phyloP scores from a whole-genome alignment of 129 eudicot genomes.

The Arctium lappa region DNA sequence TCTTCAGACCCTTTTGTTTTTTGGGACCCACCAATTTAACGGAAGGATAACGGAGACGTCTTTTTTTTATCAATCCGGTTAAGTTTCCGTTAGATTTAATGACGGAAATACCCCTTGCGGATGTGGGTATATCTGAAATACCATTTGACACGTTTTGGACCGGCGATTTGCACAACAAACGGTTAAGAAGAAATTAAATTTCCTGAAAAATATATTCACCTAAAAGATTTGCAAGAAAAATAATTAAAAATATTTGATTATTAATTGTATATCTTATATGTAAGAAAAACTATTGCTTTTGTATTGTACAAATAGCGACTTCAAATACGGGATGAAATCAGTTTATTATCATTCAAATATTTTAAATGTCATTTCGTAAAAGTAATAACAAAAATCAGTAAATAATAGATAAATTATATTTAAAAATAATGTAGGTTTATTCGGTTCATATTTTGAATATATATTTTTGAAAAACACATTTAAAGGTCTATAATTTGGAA shows the following conservation, averaged over 20 bases:
- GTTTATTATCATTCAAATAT: neutral
- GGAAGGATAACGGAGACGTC: neutral
- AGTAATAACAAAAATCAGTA: too few relatives aligned
- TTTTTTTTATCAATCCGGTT: neutral
- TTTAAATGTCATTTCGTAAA: neutral
- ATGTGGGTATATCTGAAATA: neutral
- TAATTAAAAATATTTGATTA: too few relatives aligned
- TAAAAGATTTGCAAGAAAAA: neutral
- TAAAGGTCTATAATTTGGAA: neutral
- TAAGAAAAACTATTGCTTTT: too few relatives aligned
- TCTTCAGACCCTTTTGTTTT: neutral
- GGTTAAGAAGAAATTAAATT: neutral
- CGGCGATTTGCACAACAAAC: neutral
- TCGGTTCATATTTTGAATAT: too few relatives aligned
- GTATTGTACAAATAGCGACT: too few relatives aligned
- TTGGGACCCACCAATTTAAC: neutral
- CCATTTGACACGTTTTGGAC: constrained; percentile 8
- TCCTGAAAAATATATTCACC: neutral
- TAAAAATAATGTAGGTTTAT: too few relatives aligned
- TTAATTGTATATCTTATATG: too few relatives aligned
- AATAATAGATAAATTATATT: too few relatives aligned
- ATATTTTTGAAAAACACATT: too few relatives aligned
- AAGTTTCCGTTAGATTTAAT: neutral
- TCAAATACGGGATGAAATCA: neutral
- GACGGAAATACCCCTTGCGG: neutral